These are phyloP conservation scores for Scolecobasidium constrictum DNA, from an alignment of 2,329 filamentous ascomycete genomes.

Conservation along the genomic window DNA sequence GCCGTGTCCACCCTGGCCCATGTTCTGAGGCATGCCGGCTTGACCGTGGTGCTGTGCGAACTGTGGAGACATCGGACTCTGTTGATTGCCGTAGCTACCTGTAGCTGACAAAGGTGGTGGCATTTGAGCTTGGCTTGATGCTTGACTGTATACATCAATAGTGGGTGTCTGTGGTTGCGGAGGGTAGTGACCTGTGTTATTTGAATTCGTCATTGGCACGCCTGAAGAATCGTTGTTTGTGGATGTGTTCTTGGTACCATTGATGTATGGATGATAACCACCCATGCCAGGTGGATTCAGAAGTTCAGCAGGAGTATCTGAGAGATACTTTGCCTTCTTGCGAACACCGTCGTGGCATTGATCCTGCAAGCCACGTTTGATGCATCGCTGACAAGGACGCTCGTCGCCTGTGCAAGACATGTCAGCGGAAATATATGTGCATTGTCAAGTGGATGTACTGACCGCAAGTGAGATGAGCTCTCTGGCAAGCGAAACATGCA, in stretches of 20 bases:
- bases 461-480: slow-evolving; percentile 97
- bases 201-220: slow-evolving; percentile 8
- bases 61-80: slow-evolving; percentile 63
- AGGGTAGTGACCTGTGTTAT: slow-evolving; percentile 4
- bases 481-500: slow-evolving; percentile 93
- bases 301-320: slow-evolving; percentile 85
- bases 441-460: slow-evolving; percentile 41
- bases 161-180: slow-evolving; percentile 2
- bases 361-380: slow-evolving; percentile 85
- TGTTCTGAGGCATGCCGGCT: slow-evolving; percentile 19
- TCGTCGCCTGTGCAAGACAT: slow-evolving; percentile 75
- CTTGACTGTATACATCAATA: slow-evolving; percentile 28
- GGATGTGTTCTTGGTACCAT: slow-evolving; percentile 32
- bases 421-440: neutral
- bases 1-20: slow-evolving; percentile 24
- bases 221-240: slow-evolving; percentile 7
- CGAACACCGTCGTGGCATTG: slow-evolving; percentile 91
- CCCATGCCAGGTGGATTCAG: slow-evolving; percentile 69
- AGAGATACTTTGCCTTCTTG: slow-evolving; percentile 98
- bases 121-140: slow-evolving; percentile 27
- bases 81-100: slow-evolving; percentile 48
- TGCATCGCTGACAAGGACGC: slow-evolving; percentile 83
- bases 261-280: slow-evolving; percentile 43
- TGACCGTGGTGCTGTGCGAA: slow-evolving; percentile 40
- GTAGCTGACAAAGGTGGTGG: slow-evolving; percentile 32